Conservation (phyloP, 179 eudicot genomes). For the Corrigiola litoralis region DNA sequence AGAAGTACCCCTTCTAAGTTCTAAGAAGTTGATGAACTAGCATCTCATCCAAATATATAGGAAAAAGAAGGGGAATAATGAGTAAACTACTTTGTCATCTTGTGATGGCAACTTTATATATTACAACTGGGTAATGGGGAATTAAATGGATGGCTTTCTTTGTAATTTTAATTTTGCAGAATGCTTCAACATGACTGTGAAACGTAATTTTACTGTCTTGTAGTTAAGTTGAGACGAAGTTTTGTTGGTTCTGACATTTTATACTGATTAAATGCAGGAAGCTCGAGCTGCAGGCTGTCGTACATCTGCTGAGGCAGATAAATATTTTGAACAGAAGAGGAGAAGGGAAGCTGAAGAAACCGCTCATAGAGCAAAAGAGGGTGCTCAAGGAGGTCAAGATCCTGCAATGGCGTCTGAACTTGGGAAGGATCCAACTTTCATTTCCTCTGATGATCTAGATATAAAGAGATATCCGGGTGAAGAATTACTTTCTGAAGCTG, state of each 20-base stretch:
- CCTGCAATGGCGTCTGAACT: constrained; percentile 3
- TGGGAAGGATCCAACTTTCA: constrained; percentile 15
- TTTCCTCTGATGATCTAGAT: constrained; percentile 14
- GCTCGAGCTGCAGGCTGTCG: constrained; percentile 42
- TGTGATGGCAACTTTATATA: too few relatives aligned
- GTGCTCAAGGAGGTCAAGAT: constrained; percentile 4
- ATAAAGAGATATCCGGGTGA: constrained; percentile 25
- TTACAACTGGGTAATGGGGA: too few relatives aligned
- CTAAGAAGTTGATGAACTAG: too few relatives aligned
- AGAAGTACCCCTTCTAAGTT: too few relatives aligned
- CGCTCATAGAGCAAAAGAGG: constrained; percentile 17
- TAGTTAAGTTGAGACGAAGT: neutral
- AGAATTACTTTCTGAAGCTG: constrained; percentile 36
- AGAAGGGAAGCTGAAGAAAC: constrained; percentile 31
- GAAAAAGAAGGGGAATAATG: too few relatives aligned
- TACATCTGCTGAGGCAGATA: constrained; percentile 39
- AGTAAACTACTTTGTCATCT: too few relatives aligned
- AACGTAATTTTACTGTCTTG: neutral
- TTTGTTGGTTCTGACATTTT: neutral
- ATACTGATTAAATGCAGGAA: constrained; percentile 20
- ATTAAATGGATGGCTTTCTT: neutral
- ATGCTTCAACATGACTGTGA: neutral
- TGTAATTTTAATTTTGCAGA: neutral
- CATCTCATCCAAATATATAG: too few relatives aligned
- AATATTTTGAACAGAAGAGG: constrained; percentile 30